Conservation (phyloP, 139 green algal genomes). For the Protoeuglena noctilucae region DNA sequence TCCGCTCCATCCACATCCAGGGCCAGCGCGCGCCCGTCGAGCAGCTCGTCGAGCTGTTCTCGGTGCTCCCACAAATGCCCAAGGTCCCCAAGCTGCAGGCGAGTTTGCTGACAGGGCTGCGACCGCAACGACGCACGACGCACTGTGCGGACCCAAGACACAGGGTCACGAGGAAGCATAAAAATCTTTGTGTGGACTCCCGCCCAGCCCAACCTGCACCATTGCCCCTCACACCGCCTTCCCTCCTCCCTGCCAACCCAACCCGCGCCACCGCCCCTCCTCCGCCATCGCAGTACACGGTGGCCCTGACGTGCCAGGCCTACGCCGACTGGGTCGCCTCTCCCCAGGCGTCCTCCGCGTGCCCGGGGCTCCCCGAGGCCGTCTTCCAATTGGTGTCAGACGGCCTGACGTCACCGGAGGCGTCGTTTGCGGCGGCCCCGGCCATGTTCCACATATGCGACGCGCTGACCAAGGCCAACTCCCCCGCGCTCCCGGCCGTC, state of each 20-base stretch:
- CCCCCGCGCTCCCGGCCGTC: constrained; percentile 17
- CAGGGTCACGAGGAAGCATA: too few species aligned
- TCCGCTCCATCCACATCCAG: constrained; percentile 18
- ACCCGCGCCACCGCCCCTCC: too few species aligned
- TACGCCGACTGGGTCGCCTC: constrained; percentile 41
- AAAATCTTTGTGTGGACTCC: too few species aligned
- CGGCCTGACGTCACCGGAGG: constrained; percentile 10
- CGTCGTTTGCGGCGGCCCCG: constrained; percentile 20
- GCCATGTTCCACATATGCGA: constrained; percentile 44
- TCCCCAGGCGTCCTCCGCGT: neutral
- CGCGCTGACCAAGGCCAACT: too few species aligned
- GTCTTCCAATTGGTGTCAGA: neutral
- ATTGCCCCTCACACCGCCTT: too few species aligned
- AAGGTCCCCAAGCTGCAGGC: too few species aligned
- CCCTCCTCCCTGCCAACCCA: constrained; percentile 26
- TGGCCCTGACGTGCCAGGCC: constrained; percentile 23
- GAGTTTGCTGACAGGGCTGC: constrained; percentile 36
- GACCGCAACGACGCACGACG: too few species aligned
- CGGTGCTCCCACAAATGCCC: too few species aligned
- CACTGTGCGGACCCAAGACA: too few species aligned
- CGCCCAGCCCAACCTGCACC: too few species aligned
- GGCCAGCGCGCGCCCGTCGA: neutral
- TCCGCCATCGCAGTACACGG: constrained; percentile 35
- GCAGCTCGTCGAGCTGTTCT: neutral
- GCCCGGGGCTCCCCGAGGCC: too few species aligned